Evolutionary conservation across 2,329 filamentous ascomycete genomes (phyloP).

Genomic region (Setomelanomma holmii): DNA sequence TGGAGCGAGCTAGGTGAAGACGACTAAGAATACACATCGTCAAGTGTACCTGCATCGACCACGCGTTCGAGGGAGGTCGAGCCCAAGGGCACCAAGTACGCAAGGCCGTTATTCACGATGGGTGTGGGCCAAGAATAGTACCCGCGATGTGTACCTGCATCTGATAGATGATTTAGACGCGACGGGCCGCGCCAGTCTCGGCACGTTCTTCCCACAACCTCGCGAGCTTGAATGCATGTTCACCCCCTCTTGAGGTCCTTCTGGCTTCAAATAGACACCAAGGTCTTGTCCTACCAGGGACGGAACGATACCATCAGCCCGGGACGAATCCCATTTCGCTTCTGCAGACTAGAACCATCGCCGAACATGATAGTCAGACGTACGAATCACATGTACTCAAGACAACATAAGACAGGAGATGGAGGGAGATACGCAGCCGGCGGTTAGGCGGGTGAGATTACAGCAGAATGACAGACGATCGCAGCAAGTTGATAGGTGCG

Average conservation of each 20-base stretch:
- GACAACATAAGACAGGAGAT: not conserved
- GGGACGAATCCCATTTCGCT: conserved; percentile 13
- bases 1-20: not conserved
- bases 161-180: conserved; percentile 21
- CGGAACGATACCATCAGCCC: conserved; percentile 10
- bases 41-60: conserved; percentile 17
- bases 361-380: conserved; percentile 11
- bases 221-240: not conserved
- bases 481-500: no score
- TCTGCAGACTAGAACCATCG: conserved; percentile 11
- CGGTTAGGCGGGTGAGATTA: conserved; percentile 43
- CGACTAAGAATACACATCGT: conserved; percentile 22
- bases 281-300: conserved; percentile 21
- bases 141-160: conserved; percentile 20
- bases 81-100: not conserved
- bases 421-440: conserved; percentile 27
- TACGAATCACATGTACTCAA: conserved; percentile 17
- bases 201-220: not conserved
- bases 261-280: conserved; percentile 30
- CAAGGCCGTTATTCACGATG: not conserved
- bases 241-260: not conserved
- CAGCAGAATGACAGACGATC: conserved; percentile 16
- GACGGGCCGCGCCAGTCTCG: conserved; percentile 13
- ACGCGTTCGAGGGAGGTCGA: not conserved
- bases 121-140: conserved; percentile 26